Evolutionary conservation across 305 asterid genomes (phyloP).

Genomic region (Plantago rigida): DNA sequence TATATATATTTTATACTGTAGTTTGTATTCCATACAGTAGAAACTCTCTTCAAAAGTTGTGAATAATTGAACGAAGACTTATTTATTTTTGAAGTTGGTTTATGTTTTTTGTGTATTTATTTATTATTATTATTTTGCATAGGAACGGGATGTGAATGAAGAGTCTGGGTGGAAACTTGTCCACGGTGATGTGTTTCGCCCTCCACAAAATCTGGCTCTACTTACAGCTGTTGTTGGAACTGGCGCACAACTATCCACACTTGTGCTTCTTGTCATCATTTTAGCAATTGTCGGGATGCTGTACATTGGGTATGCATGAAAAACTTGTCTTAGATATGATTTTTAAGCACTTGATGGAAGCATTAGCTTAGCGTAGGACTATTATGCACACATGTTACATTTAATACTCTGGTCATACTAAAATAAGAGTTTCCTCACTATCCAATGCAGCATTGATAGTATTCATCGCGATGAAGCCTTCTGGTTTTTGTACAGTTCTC

Average conservation of each 20-base stretch:
- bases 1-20: neutral
- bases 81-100: conserved; percentile 22
- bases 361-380: conserved; percentile 5
- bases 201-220: conserved; percentile 48
- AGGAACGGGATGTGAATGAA: conserved; percentile 67
- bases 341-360: conserved; percentile 16
- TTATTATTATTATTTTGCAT: conserved; percentile 7
- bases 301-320: conserved; percentile 51
- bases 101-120: neutral
- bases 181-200: conserved; percentile 74
- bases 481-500: neutral
- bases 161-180: conserved; percentile 71
- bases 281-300: conserved; percentile 55
- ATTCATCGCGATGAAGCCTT: neutral
- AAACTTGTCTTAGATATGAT: conserved; percentile 9
- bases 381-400: too few species aligned
- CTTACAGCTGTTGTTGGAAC: conserved; percentile 71
- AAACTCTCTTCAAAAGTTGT: neutral
- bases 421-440: conserved; percentile 1
- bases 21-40: neutral
- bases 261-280: conserved; percentile 62
- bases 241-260: conserved; percentile 64
- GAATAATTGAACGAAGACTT: neutral
- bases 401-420: too few species aligned
- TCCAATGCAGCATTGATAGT: neutral